These are phyloP conservation scores for Candida palmyrensis DNA, from an alignment of 805 yeast genomes.

Conservation along the genomic window DNA sequence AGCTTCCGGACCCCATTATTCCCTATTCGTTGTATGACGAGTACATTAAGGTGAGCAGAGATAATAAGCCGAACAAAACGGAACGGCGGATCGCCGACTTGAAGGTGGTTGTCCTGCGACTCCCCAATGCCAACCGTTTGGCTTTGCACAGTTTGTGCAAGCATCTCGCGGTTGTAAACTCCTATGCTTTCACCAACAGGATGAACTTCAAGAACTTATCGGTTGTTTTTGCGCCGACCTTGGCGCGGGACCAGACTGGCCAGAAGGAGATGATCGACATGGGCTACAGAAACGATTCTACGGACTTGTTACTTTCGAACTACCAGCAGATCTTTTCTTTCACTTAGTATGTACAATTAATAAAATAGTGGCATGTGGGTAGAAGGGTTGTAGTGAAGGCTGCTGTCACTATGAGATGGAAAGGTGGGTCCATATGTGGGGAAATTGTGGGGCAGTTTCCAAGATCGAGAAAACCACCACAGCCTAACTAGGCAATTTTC, in stretches of 20 bases:
- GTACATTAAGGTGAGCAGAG: conserved; percentile 51
- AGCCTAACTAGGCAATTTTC: too few species aligned
- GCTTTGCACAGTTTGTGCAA: conserved; percentile 51
- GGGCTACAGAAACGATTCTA: conserved; percentile 70
- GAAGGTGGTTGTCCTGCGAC: conserved; percentile 34
- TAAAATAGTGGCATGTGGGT: too few species aligned
- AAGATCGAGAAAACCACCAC: too few species aligned
- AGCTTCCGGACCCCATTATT: conserved; percentile 80
- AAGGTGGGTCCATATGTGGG: too few species aligned
- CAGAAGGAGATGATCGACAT: conserved; percentile 82
- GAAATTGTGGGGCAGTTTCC: too few species aligned
- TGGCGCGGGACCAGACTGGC: conserved; percentile 73
- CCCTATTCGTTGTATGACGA: conserved; percentile 64
- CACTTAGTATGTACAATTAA: too few species aligned
- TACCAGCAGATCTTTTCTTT: conserved; percentile 35
- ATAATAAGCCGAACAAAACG: conserved; percentile 15
- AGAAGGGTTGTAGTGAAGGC: too few species aligned
- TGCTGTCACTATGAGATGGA: too few species aligned
- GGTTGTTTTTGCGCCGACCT: conserved; percentile 92
- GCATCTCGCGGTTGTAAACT: conserved; percentile 62
- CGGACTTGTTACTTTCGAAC: conserved; percentile 63
- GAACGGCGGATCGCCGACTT: conserved; percentile 40
- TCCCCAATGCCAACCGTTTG: conserved; percentile 66
- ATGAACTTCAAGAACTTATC: conserved; percentile 83
- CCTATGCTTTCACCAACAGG: conserved; percentile 52